Conservation (phyloP, 176 grass and related monocot species). For the Oryza officinalis region DNA sequence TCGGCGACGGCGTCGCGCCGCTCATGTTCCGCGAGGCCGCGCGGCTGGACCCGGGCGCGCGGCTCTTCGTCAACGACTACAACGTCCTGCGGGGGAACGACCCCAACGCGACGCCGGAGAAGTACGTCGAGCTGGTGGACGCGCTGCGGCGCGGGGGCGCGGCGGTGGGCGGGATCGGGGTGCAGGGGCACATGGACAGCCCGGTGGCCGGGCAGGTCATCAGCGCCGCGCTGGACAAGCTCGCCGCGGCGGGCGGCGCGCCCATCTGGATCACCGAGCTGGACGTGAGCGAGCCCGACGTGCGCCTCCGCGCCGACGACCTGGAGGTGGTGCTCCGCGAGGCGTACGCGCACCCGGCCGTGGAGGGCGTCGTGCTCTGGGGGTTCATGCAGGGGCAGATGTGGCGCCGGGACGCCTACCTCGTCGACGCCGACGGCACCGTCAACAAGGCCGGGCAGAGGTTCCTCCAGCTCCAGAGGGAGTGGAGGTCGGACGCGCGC, state of each 20-base stretch:
- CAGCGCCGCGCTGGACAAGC: conserved; percentile 42
- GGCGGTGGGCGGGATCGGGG: conserved; percentile 39
- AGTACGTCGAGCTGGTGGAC: conserved; percentile 45
- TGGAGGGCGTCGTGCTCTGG: conserved; percentile 62
- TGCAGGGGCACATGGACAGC: conserved; percentile 45
- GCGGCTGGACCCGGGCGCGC: conserved; percentile 25
- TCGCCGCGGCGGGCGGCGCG: conserved; percentile 14
- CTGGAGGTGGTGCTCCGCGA: conserved; percentile 69
- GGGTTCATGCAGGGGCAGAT: conserved; percentile 62
- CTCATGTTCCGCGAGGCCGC: conserved; percentile 48
- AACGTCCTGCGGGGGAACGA: conserved; percentile 59
- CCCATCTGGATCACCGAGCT: conserved; percentile 75
- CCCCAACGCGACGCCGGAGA: conserved; percentile 42
- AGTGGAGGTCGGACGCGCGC: conserved; percentile 54
- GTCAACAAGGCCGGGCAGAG: conserved; percentile 52
- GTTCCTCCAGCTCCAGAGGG: conserved; percentile 36
- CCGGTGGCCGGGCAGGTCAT: conserved; percentile 54
- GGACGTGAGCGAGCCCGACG: conserved; percentile 53
- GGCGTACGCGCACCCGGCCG: conserved; percentile 62
- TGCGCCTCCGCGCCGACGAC: conserved; percentile 55
- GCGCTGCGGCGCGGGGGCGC: conserved; percentile 44
- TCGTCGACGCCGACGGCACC: conserved; percentile 53
- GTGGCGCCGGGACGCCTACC: conserved; percentile 38
- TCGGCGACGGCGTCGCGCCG: conserved; percentile 29
- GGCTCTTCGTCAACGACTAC: conserved; percentile 67